Conservation (phyloP, 2,329 filamentous ascomycete genomes). For the Arthrobotrys sinensis region DNA sequence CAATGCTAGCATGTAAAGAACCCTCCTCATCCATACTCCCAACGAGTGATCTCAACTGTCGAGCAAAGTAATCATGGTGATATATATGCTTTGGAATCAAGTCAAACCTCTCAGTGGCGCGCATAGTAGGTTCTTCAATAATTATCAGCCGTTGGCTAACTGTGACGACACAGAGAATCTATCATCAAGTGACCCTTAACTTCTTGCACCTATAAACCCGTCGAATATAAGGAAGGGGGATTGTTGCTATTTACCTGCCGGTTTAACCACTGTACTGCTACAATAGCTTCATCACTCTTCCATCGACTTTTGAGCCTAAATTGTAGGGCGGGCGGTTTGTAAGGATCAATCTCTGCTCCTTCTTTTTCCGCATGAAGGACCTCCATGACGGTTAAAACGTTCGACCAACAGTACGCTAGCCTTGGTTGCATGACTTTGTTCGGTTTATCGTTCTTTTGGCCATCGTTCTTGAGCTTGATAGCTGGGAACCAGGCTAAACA, state of each 20-base stretch:
- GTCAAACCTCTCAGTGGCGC: slow-evolving; percentile 95
- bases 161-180: slow-evolving; percentile 90
- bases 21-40: slow-evolving; percentile 92
- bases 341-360: slow-evolving; percentile 75
- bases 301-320: slow-evolving; percentile 89
- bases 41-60: slow-evolving; percentile 85
- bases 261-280: slow-evolving; percentile 96
- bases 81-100: slow-evolving; percentile 92
- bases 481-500: slow-evolving; percentile 98
- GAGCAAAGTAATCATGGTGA: slow-evolving; percentile 89
- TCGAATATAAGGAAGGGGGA: not conserved
- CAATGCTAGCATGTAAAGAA: slow-evolving; percentile 94
- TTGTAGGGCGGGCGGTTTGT: slow-evolving; percentile 82
- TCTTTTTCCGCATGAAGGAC: slow-evolving; percentile 76
- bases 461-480: slow-evolving; percentile 82
- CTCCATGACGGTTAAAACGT: slow-evolving; percentile 93
- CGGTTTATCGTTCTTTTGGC: slow-evolving; percentile 76
- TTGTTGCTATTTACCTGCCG: slow-evolving; percentile 66
- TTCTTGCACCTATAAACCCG: not conserved
- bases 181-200: slow-evolving; percentile 69
- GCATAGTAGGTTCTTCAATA: slow-evolving; percentile 88
- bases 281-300: slow-evolving; percentile 94
- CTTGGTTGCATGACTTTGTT: slow-evolving; percentile 84
- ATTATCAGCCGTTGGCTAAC: slow-evolving; percentile 95
- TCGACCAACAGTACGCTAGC: slow-evolving; percentile 98